Base-by-base conservation (phyloP, 2,329 filamentous ascomycete species). In the Trichoderma sp. region DNA sequence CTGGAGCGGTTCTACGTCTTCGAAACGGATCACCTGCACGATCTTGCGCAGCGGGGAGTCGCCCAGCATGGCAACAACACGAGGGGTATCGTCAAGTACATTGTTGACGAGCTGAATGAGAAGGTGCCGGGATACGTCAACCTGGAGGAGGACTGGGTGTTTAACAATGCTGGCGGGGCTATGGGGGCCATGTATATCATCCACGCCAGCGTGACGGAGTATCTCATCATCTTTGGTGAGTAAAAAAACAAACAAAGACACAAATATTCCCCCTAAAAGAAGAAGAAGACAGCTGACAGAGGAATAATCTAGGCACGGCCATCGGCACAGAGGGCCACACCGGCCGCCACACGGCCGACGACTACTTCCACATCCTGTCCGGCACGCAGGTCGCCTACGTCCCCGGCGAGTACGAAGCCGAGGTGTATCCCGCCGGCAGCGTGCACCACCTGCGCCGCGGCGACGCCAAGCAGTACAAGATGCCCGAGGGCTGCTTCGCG, bases 181-280 rank as follows among this genome's bases (percentile, higher is more conserved):
- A 97, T 97, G 94, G 94, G 94, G 70, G 92, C 88, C 78, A 96
- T 97, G 94, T 94, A 93, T 81, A 91, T 97, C 75, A 91, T 97
- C 77, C 94, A 97, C 80, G 93, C 93, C 72, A 95, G 92, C 79
- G 86, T 97, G 73, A 97, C 94, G 23, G 94, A 97, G 82, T 97
- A 97, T 83, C 85, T 97, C 76, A 96, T 97, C 81, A 90, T 97
- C 83, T 97, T 96, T 80, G 93, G 84, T 85, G 75, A 70, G 78
- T 57, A 47, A 15, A 32, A 20, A 58, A 58, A 13, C 6, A 28
- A 30, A 17, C 13, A 32, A 58, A 23, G 23, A 23, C 23, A 23
- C 23, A 23, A 23, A 23, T 23, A 23, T 23, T 23, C 23, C 23
- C 23, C 23, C 23, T 4, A 34, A n/a, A 17, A 20, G 13, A 34